Conservation (phyloP, 2,329 filamentous ascomycete species). For the Aspergillus candidus region DNA sequence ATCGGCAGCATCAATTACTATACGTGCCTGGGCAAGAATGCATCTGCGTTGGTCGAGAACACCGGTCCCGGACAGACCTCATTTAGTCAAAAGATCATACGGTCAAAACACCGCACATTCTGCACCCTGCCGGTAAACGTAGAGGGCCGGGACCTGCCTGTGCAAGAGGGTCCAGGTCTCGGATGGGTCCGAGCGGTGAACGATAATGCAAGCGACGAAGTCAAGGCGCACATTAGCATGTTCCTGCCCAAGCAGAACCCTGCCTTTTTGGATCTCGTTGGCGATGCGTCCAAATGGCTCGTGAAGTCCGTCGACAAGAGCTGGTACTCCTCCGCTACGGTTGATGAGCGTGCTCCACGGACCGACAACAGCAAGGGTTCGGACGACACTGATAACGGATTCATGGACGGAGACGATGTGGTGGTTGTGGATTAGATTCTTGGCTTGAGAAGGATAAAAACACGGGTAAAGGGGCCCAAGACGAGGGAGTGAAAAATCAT, state of each 20-base stretch:
- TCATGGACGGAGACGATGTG: conserved; percentile 31
- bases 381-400: conserved; percentile 16
- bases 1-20: conserved; percentile 84
- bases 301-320: conserved; percentile 35
- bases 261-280: conserved; percentile 36
- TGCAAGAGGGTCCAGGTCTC: conserved; percentile 34
- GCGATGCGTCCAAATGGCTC: conserved; percentile 34
- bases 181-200: conserved; percentile 70
- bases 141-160: conserved; percentile 21
- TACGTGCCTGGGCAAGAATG: conserved; percentile 69
- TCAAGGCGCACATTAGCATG: conserved; percentile 63
- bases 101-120: conserved; percentile 68
- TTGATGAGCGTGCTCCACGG: conserved; percentile 12
- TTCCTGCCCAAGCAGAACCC: conserved; percentile 41
- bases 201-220: conserved; percentile 71
- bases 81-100: conserved; percentile 33
- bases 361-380: conserved; percentile 8
- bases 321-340: conserved; percentile 32
- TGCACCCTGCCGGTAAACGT: conserved; percentile 67
- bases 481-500: neutral
- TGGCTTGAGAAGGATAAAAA: neutral
- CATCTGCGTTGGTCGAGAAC: conserved; percentile 33
- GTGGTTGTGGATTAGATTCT: conserved; percentile 27
- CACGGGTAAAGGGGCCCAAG: neutral
- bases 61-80: conserved; percentile 19